phyloP scores from a whole-genome alignment of 805 yeast genomes.

The Candida sakaeoensis region DNA sequence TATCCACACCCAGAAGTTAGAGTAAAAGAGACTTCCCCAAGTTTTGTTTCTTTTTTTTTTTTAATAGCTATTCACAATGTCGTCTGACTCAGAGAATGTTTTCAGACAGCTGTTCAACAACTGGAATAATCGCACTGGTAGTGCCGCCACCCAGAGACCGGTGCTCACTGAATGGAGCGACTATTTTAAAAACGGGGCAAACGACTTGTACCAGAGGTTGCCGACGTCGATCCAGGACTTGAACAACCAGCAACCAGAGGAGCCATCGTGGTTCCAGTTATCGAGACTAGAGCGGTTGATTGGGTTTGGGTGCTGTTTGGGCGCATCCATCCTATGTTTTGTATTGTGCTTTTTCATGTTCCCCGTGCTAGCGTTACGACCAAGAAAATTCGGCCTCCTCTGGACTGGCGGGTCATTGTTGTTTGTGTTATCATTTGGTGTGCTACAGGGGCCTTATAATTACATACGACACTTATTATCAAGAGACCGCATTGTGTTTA shows the following conservation, averaged over 20 bases:
- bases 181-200: conserved; percentile 40
- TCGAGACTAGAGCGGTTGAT: conserved; percentile 78
- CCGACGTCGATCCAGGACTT: conserved; percentile 41
- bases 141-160: conserved; percentile 16
- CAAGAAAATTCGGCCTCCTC: conserved; percentile 81
- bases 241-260: conserved; percentile 44
- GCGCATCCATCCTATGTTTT: conserved; percentile 79
- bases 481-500: conserved; percentile 72
- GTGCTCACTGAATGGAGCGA: conserved; percentile 41
- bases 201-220: conserved; percentile 58
- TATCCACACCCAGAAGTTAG: too few relatives aligned
- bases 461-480: conserved; percentile 73
- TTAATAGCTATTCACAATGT: conserved; percentile 5
- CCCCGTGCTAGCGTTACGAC: conserved; percentile 86
- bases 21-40: too few relatives aligned
- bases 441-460: conserved; percentile 87
- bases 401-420: conserved; percentile 92
- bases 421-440: conserved; percentile 85
- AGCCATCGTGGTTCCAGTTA: conserved; percentile 73
- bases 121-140: conserved; percentile 21
- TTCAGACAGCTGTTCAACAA: conserved; percentile 32
- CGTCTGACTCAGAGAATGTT: conserved; percentile 28
- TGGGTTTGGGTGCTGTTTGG: conserved; percentile 72
- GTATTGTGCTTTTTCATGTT: conserved; percentile 75
- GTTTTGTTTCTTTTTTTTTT: too few relatives aligned